A percentile compares a stretch with the other conserved stretches of the same genome.
phyloP scores from a whole-genome alignment of 768 basidiomycete species.

The Brasilioporus rufonigricans region DNA sequence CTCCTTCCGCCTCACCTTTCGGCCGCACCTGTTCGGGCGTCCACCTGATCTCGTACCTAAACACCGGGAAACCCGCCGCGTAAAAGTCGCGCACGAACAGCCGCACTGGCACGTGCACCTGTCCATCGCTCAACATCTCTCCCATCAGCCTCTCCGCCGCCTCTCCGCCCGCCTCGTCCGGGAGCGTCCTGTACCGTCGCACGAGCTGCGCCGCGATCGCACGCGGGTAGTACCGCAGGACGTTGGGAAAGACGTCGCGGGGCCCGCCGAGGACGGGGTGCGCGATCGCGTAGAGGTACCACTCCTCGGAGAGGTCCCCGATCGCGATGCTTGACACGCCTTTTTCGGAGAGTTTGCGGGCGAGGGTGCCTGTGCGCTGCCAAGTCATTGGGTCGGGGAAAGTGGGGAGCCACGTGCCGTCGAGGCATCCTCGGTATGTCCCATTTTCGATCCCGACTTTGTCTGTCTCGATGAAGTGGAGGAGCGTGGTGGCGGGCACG shows the following conservation, averaged over 20 bases:
- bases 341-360: constrained; percentile 49
- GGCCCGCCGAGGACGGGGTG: constrained; percentile 52
- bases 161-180: constrained; percentile 39
- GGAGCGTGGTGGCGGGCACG: constrained; percentile 51
- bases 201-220: constrained; percentile 30
- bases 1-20: constrained; percentile 45
- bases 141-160: constrained; percentile 52
- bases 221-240: constrained; percentile 59
- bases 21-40: constrained; percentile 61
- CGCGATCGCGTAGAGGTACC: constrained; percentile 75
- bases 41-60: constrained; percentile 71
- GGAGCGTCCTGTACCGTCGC: constrained; percentile 41
- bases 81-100: constrained; percentile 60
- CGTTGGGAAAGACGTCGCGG: constrained; percentile 54
- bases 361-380: constrained; percentile 63
- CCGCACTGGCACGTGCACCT: constrained; percentile 67
- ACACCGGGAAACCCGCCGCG: constrained; percentile 54
- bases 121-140: constrained; percentile 55
- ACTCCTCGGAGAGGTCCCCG: constrained; percentile 74
- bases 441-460: constrained; percentile 47
- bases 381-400: constrained; percentile 61
- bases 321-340: constrained; percentile 62
- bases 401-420: constrained; percentile 54
- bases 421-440: constrained; percentile 59
- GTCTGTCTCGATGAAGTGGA: constrained; percentile 52